Evolutionary conservation across 257 asterid species (phyloP).

Genomic region (Voacanga thouarsii): DNA sequence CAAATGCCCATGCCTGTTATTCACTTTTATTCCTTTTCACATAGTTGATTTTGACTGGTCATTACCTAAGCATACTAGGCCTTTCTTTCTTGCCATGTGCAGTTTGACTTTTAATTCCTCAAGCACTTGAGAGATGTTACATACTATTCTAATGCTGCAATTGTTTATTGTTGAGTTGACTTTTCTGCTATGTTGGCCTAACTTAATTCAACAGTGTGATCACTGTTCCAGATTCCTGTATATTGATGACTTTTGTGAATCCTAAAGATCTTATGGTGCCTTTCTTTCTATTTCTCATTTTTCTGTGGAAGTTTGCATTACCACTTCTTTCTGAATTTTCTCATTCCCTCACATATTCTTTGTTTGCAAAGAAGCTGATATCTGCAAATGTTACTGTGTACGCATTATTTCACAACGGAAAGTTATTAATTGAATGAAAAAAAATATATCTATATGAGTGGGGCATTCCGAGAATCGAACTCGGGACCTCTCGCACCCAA

Average conservation of each 20-base stretch:
- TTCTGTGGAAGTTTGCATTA: too few species aligned
- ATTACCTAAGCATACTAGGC: not conserved
- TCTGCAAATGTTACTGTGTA: too few species aligned
- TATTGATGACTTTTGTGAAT: not conserved
- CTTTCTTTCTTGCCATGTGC: not conserved
- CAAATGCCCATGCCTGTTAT: conserved; percentile 60
- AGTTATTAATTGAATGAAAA: too few species aligned
- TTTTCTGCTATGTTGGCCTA: not conserved
- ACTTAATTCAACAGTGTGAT: not conserved
- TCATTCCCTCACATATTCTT: too few species aligned
- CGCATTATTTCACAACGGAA: too few species aligned
- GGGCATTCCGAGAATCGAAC: conserved; percentile 76
- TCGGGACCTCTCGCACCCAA: conserved; percentile 66
- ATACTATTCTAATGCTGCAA: too few species aligned
- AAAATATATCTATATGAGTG: too few species aligned
- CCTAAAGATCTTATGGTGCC: too few species aligned
- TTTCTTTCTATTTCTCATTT: too few species aligned
- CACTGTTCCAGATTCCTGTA: not conserved
- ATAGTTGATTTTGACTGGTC: too few species aligned
- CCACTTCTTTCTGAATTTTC: too few species aligned
- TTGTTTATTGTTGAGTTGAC: not conserved
- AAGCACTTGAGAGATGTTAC: not conserved
- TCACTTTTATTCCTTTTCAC: not conserved
- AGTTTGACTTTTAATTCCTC: not conserved
- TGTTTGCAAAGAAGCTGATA: too few species aligned